phyloP scores from a whole-genome alignment of 1,284 basidiomycete genomes.

The Neonothopanus nambi region DNA sequence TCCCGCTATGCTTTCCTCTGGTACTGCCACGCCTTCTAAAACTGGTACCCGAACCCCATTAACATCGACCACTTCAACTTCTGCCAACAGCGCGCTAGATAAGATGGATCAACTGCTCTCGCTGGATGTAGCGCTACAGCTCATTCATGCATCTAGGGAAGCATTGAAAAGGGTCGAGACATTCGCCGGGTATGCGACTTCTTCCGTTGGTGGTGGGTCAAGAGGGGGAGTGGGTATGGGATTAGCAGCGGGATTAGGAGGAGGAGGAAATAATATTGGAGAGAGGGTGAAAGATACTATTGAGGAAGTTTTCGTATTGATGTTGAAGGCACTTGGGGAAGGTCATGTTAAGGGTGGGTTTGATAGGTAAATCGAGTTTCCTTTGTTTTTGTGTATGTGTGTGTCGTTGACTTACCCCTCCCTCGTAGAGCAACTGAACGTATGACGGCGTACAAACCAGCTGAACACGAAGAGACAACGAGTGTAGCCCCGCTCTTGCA shows the following conservation, averaged over 20 bases:
- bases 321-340: constrained; percentile 78
- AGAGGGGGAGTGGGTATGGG: too few relatives aligned
- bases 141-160: constrained; percentile 92
- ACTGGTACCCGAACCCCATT: background rate
- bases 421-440: constrained; percentile 73
- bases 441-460: constrained; percentile 86
- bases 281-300: constrained; percentile 84
- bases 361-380: constrained; percentile 59
- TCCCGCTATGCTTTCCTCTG: background rate
- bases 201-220: too few relatives aligned
- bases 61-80: background rate
- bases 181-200: constrained; percentile 66
- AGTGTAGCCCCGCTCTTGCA: constrained; percentile 90
- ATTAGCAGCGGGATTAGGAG: too few relatives aligned
- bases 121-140: constrained; percentile 86
- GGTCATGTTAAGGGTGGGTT: constrained; percentile 89
- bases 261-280: constrained; percentile 83
- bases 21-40: background rate
- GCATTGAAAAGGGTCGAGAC: constrained; percentile 90
- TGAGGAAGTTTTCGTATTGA: constrained; percentile 88
- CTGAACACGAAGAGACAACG: constrained; percentile 75
- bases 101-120: constrained; percentile 85
- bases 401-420: background rate
- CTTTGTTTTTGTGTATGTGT: background rate
- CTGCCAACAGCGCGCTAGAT: constrained; percentile 23